Conservation (phyloP, 805 yeast species). For the Blastobotrys attinorum region DNA sequence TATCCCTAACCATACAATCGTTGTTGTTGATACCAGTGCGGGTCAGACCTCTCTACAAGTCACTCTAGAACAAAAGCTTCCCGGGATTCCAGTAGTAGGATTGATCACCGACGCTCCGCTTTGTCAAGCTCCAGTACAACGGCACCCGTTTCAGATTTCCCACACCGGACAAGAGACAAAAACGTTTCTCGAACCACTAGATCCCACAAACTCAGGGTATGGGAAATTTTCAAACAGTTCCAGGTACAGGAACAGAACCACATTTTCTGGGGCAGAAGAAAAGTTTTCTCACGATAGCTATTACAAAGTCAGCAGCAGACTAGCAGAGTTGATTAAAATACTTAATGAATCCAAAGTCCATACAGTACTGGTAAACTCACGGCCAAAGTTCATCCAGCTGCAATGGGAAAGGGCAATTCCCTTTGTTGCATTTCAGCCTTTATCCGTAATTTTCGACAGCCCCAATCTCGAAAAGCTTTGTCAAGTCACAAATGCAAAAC, state of each 20-base stretch:
- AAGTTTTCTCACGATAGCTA: too few relatives aligned
- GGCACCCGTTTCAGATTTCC: not conserved
- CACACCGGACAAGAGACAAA: conserved; percentile 3
- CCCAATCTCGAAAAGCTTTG: conserved; percentile 52
- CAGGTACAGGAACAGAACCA: not conserved
- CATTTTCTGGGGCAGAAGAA: not conserved
- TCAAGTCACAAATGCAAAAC: conserved; percentile 64
- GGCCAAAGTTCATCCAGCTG: conserved; percentile 22
- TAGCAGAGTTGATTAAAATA: conserved; percentile 10
- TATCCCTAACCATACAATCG: conserved; percentile 14
- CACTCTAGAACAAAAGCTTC: conserved; percentile 11
- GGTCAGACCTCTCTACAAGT: conserved; percentile 10
- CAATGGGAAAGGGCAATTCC: conserved; percentile 87
- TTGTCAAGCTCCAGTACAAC: conserved; percentile 8
- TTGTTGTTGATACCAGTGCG: conserved; percentile 15
- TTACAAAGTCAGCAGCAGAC: too few relatives aligned
- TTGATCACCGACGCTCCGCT: conserved; percentile 11
- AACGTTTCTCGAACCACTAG: not conserved
- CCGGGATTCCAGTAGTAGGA: conserved; percentile 14
- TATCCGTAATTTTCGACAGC: conserved; percentile 65
- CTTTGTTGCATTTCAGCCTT: conserved; percentile 67
- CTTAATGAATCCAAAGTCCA: conserved; percentile 19
- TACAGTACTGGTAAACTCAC: conserved; percentile 7
- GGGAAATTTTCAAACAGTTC: not conserved
- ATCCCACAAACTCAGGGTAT: too few relatives aligned